A percentile compares a stretch with the other conserved stretches of the same genome.
Evolutionary conservation across 345 rosid species (phyloP).

Genomic region (Streptanthus diversifolius): DNA sequence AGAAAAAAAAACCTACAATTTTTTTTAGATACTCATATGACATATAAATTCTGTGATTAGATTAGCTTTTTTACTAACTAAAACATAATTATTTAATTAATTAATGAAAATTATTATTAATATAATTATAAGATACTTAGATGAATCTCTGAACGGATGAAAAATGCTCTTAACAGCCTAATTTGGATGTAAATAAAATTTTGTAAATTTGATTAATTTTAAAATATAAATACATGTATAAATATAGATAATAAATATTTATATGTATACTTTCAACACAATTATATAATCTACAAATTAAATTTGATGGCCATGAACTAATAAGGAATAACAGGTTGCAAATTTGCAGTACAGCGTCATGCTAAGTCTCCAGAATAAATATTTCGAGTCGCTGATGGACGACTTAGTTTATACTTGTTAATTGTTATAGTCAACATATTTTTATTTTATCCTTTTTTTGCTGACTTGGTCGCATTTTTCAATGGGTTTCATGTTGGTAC

Average conservation of each 20-base stretch:
- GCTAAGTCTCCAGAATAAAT: neutral
- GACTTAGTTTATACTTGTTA: neutral
- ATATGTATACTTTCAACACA: neutral
- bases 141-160: too few species aligned
- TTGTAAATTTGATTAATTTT: too few species aligned
- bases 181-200: neutral
- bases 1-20: too few species aligned
- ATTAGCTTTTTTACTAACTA: too few species aligned
- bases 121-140: too few species aligned
- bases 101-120: too few species aligned
- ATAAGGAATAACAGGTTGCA: neutral
- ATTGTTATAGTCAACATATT: neutral
- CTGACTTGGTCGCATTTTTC: conserved; percentile 11
- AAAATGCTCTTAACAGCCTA: too few species aligned
- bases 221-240: neutral
- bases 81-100: too few species aligned
- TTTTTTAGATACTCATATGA: too few species aligned
- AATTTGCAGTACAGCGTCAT: neutral
- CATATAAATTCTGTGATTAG: too few species aligned
- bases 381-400: neutral
- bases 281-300: neutral
- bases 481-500: conserved; percentile 10
- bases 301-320: neutral
- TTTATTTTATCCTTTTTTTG: neutral
- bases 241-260: too few species aligned